Percentiles rank a stretch among this genome's conserved stretches.
Evolutionary conservation across 352 stramenopile genomes (phyloP).

Genomic region (Phytophthora rubi): DNA sequence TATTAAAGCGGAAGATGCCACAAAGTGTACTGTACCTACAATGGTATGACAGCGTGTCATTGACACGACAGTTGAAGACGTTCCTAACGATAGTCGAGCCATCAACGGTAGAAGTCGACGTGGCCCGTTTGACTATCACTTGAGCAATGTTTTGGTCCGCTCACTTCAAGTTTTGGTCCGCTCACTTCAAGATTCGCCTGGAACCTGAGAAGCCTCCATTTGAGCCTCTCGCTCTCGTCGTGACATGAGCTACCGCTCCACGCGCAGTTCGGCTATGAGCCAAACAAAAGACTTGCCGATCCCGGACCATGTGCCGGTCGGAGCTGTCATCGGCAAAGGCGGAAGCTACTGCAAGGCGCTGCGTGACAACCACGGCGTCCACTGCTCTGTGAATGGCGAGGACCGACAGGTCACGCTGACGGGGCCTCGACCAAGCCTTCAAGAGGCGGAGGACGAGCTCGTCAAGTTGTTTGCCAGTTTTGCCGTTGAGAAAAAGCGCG

Average conservation of each 20-base stretch:
- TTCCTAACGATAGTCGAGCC: background rate
- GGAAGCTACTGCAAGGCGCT: constrained; percentile 46
- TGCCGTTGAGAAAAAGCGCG: constrained; percentile 13
- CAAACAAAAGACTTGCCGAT: constrained; percentile 37
- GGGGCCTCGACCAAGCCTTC: constrained; percentile 17
- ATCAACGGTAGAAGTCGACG: background rate
- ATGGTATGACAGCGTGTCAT: too few species aligned
- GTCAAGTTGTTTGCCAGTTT: constrained; percentile 32
- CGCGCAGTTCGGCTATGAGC: background rate
- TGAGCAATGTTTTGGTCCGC: background rate
- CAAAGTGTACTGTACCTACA: background rate
- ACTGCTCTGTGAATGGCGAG: constrained; percentile 32
- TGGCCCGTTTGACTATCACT: background rate
- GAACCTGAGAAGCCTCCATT: background rate
- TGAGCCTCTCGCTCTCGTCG: background rate
- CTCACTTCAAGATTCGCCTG: constrained; percentile 18
- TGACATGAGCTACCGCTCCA: constrained; percentile 20
- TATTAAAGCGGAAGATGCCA: background rate
- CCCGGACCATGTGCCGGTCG: constrained; percentile 42
- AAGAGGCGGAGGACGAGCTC: constrained; percentile 33
- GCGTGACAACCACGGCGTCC: constrained; percentile 33
- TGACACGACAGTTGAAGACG: background rate
- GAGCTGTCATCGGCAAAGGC: constrained; percentile 49
- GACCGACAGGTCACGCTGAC: constrained; percentile 40
- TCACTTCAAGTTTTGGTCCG: constrained; percentile 14